Conservation (phyloP, 495 filamentous ascomycete species). For the Lophium mytilinum region DNA sequence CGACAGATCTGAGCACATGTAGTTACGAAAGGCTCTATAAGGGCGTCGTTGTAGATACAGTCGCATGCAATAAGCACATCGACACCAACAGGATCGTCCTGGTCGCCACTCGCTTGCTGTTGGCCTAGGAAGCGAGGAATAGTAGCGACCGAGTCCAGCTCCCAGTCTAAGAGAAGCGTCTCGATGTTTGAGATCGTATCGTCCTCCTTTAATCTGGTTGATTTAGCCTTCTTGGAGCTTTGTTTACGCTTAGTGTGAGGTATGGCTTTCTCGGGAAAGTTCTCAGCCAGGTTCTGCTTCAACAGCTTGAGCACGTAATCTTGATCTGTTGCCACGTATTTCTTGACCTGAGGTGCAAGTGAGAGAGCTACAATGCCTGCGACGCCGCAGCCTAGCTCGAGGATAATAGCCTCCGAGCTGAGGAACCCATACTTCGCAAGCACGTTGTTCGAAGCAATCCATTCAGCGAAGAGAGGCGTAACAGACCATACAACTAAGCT, state of each 20-base stretch:
- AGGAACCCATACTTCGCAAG: slow-evolving; percentile 55
- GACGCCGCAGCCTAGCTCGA: slow-evolving; percentile 86
- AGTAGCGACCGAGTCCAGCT: slow-evolving; percentile 38
- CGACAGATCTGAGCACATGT: slow-evolving; percentile 74
- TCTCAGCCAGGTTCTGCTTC: slow-evolving; percentile 65
- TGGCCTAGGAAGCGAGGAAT: slow-evolving; percentile 16
- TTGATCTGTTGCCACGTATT: slow-evolving; percentile 82
- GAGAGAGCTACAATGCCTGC: slow-evolving; percentile 64
- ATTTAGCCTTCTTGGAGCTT: slow-evolving; percentile 5
- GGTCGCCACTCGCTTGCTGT: neutral
- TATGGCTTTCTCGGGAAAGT: slow-evolving; percentile 28
- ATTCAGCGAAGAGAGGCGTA: slow-evolving; percentile 76
- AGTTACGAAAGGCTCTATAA: slow-evolving; percentile 74
- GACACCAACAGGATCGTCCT: slow-evolving; percentile 28
- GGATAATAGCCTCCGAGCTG: slow-evolving; percentile 45
- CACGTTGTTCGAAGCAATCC: slow-evolving; percentile 59
- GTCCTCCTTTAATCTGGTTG: neutral
- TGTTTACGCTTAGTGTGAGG: neutral
- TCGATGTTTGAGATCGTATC: slow-evolving; percentile 33
- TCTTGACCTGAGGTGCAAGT: slow-evolving; percentile 50
- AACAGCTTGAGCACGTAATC: slow-evolving; percentile 70
- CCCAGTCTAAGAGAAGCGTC: slow-evolving; percentile 61
- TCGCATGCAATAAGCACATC: slow-evolving; percentile 45
- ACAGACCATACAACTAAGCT: slow-evolving; percentile 78
- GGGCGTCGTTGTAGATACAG: slow-evolving; percentile 40